These are phyloP conservation scores for Teunomyces lycoperdinae DNA, from an alignment of 805 yeast species.

Conservation along the genomic window DNA sequence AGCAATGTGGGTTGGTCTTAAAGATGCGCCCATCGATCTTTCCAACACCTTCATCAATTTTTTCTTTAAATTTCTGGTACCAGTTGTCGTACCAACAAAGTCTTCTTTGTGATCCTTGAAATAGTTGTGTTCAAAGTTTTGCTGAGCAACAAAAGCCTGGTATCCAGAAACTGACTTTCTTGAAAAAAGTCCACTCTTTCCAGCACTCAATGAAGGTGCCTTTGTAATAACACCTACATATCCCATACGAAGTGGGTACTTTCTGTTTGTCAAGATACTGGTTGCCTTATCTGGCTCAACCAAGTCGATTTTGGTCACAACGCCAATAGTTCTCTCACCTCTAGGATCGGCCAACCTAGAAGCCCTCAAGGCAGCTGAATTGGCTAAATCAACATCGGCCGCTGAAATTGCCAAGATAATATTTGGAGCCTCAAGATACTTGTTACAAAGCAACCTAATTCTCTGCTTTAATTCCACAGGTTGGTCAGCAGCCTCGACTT, in stretches of 20 bases:
- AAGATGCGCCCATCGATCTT: slow-evolving; percentile 82
- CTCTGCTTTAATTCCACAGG: slow-evolving; percentile 78
- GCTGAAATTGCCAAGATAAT: slow-evolving; percentile 94
- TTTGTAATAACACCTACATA: slow-evolving; percentile 97
- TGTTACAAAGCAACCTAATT: slow-evolving; percentile 77
- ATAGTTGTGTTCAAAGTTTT: slow-evolving; percentile 53
- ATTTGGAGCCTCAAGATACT: slow-evolving; percentile 86
- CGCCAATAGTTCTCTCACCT: slow-evolving; percentile 96
- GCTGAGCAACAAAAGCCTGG: slow-evolving; percentile 66
- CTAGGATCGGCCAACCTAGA: slow-evolving; percentile 86
- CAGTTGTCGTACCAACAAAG: slow-evolving; percentile 64
- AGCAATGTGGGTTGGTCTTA: slow-evolving; percentile 81
- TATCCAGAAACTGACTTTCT: slow-evolving; percentile 48
- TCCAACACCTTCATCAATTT: slow-evolving; percentile 86
- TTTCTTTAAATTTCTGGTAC: slow-evolving; percentile 71
- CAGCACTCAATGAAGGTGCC: slow-evolving; percentile 48
- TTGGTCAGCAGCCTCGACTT: slow-evolving; percentile 94
- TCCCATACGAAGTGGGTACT: slow-evolving; percentile 92
- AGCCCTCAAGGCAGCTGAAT: slow-evolving; percentile 90
- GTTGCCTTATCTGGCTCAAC: slow-evolving; percentile 76
- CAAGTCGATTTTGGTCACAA: slow-evolving; percentile 87
- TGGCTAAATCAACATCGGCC: slow-evolving; percentile 97
- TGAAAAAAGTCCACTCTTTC: slow-evolving; percentile 40
- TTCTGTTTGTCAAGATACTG: slow-evolving; percentile 64
- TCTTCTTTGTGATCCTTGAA: slow-evolving; percentile 62